Percentiles rank a stretch among this genome's conserved stretches.
Conservation (phyloP, 805 yeast species). For the Yamadazyma takamatsuzukensis region DNA sequence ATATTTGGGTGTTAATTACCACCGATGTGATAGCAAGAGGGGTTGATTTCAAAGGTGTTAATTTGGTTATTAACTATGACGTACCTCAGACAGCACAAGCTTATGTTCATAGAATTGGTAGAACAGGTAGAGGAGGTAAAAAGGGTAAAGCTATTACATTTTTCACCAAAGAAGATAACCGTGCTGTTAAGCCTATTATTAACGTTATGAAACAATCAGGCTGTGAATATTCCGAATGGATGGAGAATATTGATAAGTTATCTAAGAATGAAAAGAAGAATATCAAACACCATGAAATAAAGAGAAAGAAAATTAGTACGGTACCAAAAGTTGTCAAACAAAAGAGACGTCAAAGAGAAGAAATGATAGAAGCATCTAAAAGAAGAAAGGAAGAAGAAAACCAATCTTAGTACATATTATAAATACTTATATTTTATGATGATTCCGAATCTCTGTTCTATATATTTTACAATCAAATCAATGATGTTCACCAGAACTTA, state of each 20-base stretch:
- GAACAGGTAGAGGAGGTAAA: conserved; percentile 96
- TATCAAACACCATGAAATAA: conserved; percentile 53
- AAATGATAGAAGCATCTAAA: conserved; percentile 77
- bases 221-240: conserved; percentile 71
- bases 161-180: conserved; percentile 84
- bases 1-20: conserved; percentile 92
- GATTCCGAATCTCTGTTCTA: no score
- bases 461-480: no score
- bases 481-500: conserved; percentile 50
- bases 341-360: conserved; percentile 58
- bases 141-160: conserved; percentile 85
- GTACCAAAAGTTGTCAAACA: conserved; percentile 67
- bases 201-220: conserved; percentile 97
- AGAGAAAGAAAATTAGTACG: conserved; percentile 77
- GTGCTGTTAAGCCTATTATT: conserved; percentile 74
- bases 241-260: conserved; percentile 66
- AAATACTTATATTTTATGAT: no score
- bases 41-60: conserved; percentile 94
- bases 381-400: conserved; percentile 41
- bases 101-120: conserved; percentile 95
- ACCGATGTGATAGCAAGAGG: conserved; percentile 97
- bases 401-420: no score
- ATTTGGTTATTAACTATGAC: conserved; percentile 91
- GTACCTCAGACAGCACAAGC: conserved; percentile 93
- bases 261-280: conserved; percentile 58